These are phyloP conservation scores for Ophiocordyceps robertsii DNA, from an alignment of 2,329 filamentous ascomycete species.

Conservation along the genomic window DNA sequence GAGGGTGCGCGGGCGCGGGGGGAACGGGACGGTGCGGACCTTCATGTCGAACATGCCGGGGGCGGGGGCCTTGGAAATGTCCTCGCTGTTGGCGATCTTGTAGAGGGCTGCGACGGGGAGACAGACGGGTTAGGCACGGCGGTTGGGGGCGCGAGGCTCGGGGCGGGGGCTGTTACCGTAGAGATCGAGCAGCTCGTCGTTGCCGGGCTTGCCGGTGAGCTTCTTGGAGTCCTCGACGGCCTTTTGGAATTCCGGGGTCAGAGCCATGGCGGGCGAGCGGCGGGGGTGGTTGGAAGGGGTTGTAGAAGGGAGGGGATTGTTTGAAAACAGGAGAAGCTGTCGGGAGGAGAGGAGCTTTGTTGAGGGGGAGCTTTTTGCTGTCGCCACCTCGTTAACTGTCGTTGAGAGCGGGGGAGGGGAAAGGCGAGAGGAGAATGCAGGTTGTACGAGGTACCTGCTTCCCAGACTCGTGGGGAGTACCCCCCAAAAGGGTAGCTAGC, in stretches of 20 bases:
- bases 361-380: not conserved
- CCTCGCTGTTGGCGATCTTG: conserved; percentile 44
- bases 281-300: not conserved
- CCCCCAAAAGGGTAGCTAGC: too few relatives aligned
- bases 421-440: not conserved
- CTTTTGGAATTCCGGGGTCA: conserved; percentile 36
- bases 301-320: not conserved
- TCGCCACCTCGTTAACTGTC: not conserved
- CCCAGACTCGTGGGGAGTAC: too few relatives aligned
- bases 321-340: too few relatives aligned
- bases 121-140: not conserved
- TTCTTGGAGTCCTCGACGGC: conserved; percentile 53
- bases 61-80: conserved; percentile 38
- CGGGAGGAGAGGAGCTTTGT: not conserved
- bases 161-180: conserved; percentile 28
- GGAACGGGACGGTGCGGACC: conserved; percentile 22
- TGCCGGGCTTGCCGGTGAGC: conserved; percentile 49
- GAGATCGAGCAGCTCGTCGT: conserved; percentile 51
- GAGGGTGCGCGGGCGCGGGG: not conserved
- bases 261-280: conserved; percentile 22
- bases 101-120: conserved; percentile 32
- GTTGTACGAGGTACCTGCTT: too few relatives aligned
- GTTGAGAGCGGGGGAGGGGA: not conserved
- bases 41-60: conserved; percentile 62
- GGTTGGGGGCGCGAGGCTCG: not conserved